A percentile compares a stretch with the other conserved stretches of the same genome.
phyloP scores from a whole-genome alignment of 2,329 filamentous ascomycete species.

The Ophiostoma sp. region DNA sequence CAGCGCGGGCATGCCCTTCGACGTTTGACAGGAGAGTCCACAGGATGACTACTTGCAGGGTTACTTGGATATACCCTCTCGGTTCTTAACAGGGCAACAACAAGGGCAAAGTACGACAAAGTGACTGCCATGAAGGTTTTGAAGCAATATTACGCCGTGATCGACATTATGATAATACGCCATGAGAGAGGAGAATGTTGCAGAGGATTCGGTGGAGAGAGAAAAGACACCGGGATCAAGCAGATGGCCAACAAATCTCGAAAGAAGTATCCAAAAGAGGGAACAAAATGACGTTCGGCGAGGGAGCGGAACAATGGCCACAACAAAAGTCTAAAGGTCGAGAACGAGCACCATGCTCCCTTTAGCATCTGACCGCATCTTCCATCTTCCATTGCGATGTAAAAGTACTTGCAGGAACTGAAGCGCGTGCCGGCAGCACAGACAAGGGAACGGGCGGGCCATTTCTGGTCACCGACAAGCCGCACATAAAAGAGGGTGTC shows the following conservation, averaged over 20 bases:
- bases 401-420: neutral
- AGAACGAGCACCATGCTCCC: neutral
- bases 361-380: neutral
- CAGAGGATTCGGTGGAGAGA: neutral
- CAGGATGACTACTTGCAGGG: neutral
- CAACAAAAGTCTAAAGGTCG: neutral
- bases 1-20: neutral
- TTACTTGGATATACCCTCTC: neutral
- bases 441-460: neutral
- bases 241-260: neutral
- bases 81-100: neutral
- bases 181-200: neutral
- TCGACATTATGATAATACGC: neutral
- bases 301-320: neutral
- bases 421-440: neutral
- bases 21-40: neutral
- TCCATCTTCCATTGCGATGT: neutral
- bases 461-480: slow-evolving; percentile 15
- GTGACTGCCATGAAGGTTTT: too few species aligned
- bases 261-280: neutral
- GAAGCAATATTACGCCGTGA: neutral
- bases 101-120: neutral
- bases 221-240: neutral
- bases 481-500: neutral
- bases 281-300: neutral